Evolutionary conservation across 129 eudicot genomes (phyloP), one percentile per base, ranked within the genome.

Genomic region (Ambrosia trifida): DNA sequence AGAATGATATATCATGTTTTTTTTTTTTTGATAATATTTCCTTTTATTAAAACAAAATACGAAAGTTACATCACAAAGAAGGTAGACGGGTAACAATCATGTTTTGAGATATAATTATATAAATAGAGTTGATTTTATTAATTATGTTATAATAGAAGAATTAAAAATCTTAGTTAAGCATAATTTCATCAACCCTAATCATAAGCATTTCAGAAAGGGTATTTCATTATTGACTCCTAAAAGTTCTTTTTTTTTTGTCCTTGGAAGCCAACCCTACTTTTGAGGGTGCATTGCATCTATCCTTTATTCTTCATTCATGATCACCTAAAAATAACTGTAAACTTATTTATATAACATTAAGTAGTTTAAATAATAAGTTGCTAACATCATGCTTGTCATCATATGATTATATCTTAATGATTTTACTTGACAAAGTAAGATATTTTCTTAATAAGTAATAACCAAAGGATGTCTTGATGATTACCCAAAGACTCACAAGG

Each of bases 311-410:
- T 14, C 20, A 62, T 73, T 73, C 50, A 61, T 35, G 19, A 32
- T 47, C 70, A 62, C 70, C 59, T 47, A 62, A 46, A 63, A 44
- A 32, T 61, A 60, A 60, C 6, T n/a, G 13, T 60, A 30, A 60
- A 16, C 1, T 12, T 33, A 16, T 11, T 46, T 61, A 18, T 1
- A 0, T 7, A 18, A 20, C 17, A 46, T 61, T 33, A 31, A 16
- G 49, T 31, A 57, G 13, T 3, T 17, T 7, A 33, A 47, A 12
- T 32, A 31, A 28, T 59, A 58, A 28, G 59, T 44, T 41, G 72
- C 58, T 66, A 43, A 54, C 57, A 65, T 31, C 72, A 66, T 66
- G 79, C 79, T 40, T 65, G 64, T 52, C 73, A 75, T 66, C 72
- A 41, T 43, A 43, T 53, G 58, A 51, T 64, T 52, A 16, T 16